Evolutionary conservation across 352 stramenopile genomes (phyloP).

Genomic region (Globisporangium parvum): DNA sequence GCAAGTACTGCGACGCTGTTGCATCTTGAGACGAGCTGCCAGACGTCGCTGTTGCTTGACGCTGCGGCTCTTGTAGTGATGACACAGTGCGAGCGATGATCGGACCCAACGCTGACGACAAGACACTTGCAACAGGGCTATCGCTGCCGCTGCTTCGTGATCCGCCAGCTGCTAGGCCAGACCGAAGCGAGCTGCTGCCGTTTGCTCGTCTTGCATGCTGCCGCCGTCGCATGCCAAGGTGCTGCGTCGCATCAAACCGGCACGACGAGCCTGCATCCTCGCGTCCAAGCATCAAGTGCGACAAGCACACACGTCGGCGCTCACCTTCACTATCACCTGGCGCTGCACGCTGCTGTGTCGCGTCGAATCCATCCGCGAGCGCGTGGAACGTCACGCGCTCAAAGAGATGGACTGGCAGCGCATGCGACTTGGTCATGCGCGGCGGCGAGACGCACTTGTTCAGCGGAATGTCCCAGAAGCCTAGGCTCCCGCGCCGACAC

Average conservation of each 20-base stretch:
- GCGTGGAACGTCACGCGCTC: constrained; percentile 25
- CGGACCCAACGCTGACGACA: constrained; percentile 25
- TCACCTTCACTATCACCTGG: not conserved
- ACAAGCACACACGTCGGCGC: constrained; percentile 16
- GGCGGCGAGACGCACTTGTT: constrained; percentile 18
- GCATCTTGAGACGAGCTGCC: not conserved
- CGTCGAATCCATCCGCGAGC: constrained; percentile 22
- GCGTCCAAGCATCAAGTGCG: constrained; percentile 40
- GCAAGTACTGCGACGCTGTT: constrained; percentile 24
- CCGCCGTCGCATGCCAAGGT: constrained; percentile 13
- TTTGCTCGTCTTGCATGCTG: constrained; percentile 4
- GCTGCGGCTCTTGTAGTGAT: not conserved
- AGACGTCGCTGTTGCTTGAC: not conserved
- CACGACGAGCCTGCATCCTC: constrained; percentile 27
- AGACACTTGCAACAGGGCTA: constrained; percentile 13
- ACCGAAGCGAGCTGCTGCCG: too few relatives aligned
- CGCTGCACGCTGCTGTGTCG: not conserved
- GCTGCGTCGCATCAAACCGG: constrained; percentile 20
- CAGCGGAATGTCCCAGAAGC: constrained; percentile 43
- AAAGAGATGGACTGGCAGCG: constrained; percentile 12
- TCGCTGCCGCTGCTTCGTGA: not conserved
- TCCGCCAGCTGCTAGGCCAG: not conserved
- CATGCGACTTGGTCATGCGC: constrained; percentile 12
- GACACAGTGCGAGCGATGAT: constrained; percentile 12
- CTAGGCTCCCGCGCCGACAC: constrained; percentile 44